Conservation (phyloP, 192 early-diverging fungal species). For the Geranomyces variabilis region DNA sequence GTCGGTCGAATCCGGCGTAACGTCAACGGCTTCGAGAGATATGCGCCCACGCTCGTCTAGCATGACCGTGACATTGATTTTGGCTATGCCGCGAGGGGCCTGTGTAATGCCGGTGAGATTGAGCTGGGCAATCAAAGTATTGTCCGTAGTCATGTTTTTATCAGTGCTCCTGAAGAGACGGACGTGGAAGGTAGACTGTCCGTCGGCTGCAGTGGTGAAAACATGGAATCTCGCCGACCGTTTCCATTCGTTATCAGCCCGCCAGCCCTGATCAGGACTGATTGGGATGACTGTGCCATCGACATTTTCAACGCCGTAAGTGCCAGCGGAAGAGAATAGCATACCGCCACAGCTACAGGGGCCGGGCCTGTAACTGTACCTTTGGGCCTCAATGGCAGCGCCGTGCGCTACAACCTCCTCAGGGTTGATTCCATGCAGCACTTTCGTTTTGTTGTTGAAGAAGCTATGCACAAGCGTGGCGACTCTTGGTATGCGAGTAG, state of each 20-base stretch:
- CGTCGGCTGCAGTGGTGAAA: conserved; percentile 95
- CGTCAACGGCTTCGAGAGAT: too few species aligned
- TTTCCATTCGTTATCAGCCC: too few species aligned
- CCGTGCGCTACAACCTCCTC: conserved; percentile 95
- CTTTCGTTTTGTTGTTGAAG: conserved; percentile 93
- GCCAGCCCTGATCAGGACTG: conserved; percentile 90
- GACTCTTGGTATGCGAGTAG: conserved; percentile 93
- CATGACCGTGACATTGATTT: conserved; percentile 92
- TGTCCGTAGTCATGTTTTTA: conserved; percentile 89
- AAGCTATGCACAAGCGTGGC: conserved; percentile 80
- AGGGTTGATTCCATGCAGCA: conserved; percentile 91
- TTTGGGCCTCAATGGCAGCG: conserved; percentile 91
- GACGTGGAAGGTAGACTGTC: conserved; percentile 92
- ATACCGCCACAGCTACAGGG: conserved; percentile 84
- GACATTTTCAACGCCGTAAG: conserved; percentile 94
- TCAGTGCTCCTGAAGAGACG: conserved; percentile 96
- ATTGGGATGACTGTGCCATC: conserved; percentile 93
- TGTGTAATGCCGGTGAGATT: conserved; percentile 90
- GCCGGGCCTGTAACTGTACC: too few species aligned
- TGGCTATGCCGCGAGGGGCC: conserved; percentile 86
- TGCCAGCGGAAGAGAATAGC: conserved; percentile 87
- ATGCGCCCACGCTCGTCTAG: too few species aligned
- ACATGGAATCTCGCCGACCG: too few species aligned
- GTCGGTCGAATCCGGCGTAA: too few species aligned
- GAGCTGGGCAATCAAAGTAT: conserved; percentile 94